Base-by-base conservation (phyloP, 2,329 filamentous ascomycete genomes). In the Cryphonectria carpinicola region DNA sequence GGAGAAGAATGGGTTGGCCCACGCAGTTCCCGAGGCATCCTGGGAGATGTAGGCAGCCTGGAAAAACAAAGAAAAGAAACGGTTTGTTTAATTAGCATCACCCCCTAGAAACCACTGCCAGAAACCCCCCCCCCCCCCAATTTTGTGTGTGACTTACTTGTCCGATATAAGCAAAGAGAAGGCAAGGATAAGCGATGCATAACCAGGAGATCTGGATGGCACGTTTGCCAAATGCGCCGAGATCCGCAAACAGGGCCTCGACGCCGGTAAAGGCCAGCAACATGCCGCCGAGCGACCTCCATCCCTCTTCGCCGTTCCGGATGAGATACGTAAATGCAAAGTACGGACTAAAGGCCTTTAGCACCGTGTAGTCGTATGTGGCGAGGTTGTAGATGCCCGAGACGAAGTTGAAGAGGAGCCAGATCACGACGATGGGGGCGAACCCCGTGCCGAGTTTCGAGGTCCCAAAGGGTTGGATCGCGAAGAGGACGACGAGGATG, bases 191-290 rank as follows among this genome's bases (percentile, higher is more conserved):
- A 2, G 87, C 86, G 74, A 89, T 89, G 66, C 84, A 83, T 4
- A 94, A 81, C 92, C 92, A 95, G 60, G 87, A 91, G 22, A 94
- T 83, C 77, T 93, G 92, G 66, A 95, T 89, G 0, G 92, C 91
- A 58, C 86, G 82, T 75, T 87, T 85, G 78, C 87, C 88, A 78
- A 95, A 95, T 32, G 92, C 92, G 46, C 92, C 92, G 8, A 95
- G 83, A 75, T 95, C 92, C 4, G 92, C 92, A 76, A 94, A 95
- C 0, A 95, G 83, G 1, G 92, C 91, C 78, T 94, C 92, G n/a
- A 93, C 90, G 25, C 90, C 92, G 1, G 92, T 94, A 76, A 95
- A 94, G 3, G 90, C 87, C 13, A 95, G 85, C 2, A 95, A 79
- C 28, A 94, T 87, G 5, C 92, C 92, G n/a, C 90, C 90, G 1